phyloP scores from a whole-genome alignment of 2,329 filamentous ascomycete species.

The Monilinia fructigena region DNA sequence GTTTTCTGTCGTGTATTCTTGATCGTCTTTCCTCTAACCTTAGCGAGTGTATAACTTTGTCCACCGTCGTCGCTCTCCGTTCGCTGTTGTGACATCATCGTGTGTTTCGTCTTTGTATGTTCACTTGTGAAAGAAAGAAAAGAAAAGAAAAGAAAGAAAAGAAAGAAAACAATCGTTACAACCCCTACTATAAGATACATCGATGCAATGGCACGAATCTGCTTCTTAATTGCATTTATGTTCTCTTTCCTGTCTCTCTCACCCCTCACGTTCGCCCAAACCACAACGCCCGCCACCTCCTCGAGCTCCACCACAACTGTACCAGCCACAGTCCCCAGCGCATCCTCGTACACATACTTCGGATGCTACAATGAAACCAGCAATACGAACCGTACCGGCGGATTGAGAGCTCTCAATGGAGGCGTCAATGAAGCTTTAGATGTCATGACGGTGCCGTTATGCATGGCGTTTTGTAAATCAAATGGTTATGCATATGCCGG shows the following conservation, averaged over 20 bases:
- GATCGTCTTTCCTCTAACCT: too few relatives aligned
- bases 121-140: neutral
- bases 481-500: slow-evolving; percentile 33
- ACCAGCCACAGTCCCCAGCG: neutral
- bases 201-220: neutral
- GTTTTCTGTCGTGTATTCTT: neutral
- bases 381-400: neutral
- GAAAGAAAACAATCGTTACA: neutral
- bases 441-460: slow-evolving; percentile 34
- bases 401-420: slow-evolving; percentile 7
- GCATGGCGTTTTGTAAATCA: slow-evolving; percentile 30
- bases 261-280: neutral
- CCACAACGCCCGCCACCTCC: neutral
- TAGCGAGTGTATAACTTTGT: neutral
- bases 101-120: neutral
- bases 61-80: neutral
- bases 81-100: neutral
- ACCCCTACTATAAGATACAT: neutral
- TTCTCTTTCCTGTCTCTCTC: neutral
- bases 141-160: neutral
- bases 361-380: slow-evolving; percentile 19
- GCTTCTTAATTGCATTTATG: neutral
- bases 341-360: slow-evolving; percentile 12
- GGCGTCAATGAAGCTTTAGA: slow-evolving; percentile 22
- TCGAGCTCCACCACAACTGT: neutral